phyloP scores from a whole-genome alignment of 2,329 filamentous ascomycete genomes.

The Didymella pinodella region DNA sequence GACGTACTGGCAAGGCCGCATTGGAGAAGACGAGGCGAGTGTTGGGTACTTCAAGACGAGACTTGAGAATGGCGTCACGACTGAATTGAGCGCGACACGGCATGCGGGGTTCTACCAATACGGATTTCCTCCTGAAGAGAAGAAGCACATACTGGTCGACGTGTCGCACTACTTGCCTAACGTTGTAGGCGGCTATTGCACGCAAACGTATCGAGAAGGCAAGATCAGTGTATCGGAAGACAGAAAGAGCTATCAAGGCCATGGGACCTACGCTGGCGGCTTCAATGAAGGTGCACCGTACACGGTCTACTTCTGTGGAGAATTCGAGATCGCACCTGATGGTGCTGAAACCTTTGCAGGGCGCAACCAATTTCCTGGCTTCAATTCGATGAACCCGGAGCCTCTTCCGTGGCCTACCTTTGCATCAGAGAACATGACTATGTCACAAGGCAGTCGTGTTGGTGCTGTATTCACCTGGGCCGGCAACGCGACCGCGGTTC shows the following conservation, averaged over 20 bases:
- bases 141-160: slow-evolving; percentile 55
- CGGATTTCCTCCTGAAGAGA: slow-evolving; percentile 58
- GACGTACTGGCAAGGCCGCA: slow-evolving; percentile 50
- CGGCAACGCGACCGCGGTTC: slow-evolving; percentile 46
- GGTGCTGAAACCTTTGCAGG: slow-evolving; percentile 59
- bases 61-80: slow-evolving; percentile 63
- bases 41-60: slow-evolving; percentile 69
- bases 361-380: slow-evolving; percentile 36
- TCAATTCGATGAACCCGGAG: slow-evolving; percentile 21
- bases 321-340: slow-evolving; percentile 36
- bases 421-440: slow-evolving; percentile 49
- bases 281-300: slow-evolving; percentile 45
- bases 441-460: slow-evolving; percentile 33
- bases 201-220: slow-evolving; percentile 36
- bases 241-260: slow-evolving; percentile 34
- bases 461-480: slow-evolving; percentile 60
- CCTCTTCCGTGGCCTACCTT: slow-evolving; percentile 15
- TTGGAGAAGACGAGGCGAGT: slow-evolving; percentile 54
- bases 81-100: slow-evolving; percentile 65
- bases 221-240: slow-evolving; percentile 33
- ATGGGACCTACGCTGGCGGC: slow-evolving; percentile 38
- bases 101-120: slow-evolving; percentile 70
- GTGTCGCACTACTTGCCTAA: slow-evolving; percentile 52
- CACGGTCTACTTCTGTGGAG: slow-evolving; percentile 40
- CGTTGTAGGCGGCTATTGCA: slow-evolving; percentile 29